phyloP scores from a whole-genome alignment of 2,329 filamentous ascomycete genomes.

The Aspergillus caelatus region DNA sequence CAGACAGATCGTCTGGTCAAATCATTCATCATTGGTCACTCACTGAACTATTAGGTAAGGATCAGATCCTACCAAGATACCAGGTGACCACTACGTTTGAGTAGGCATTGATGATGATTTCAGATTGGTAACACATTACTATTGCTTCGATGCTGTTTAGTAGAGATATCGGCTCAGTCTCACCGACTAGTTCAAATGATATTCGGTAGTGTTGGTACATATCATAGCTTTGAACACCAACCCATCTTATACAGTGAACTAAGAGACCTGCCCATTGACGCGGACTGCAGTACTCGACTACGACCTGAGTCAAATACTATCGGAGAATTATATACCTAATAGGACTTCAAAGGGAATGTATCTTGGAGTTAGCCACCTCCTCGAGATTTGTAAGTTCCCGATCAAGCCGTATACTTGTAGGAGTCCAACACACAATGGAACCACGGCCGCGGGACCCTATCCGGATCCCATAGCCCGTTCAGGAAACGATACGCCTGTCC shows the following conservation, averaged over 20 bases:
- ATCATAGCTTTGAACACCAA: background rate
- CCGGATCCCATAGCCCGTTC: constrained; percentile 36
- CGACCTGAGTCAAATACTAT: background rate
- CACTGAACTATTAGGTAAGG: background rate
- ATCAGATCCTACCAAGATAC: background rate
- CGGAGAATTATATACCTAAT: background rate
- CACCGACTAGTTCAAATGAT: background rate
- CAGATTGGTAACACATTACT: background rate
- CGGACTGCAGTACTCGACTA: background rate
- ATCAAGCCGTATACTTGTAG: background rate
- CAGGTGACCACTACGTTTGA: background rate
- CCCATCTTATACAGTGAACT: background rate
- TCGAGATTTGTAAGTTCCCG: background rate
- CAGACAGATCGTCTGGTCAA: background rate
- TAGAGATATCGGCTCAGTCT: background rate
- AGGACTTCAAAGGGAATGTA: background rate
- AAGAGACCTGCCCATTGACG: background rate
- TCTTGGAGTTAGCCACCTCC: background rate
- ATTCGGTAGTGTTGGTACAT: background rate
- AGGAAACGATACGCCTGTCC: constrained; percentile 34
- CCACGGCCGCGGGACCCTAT: background rate
- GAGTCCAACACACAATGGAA: background rate
- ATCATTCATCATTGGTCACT: background rate
- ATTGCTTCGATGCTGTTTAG: background rate
- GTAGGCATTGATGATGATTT: background rate